Conservation (phyloP, 2,329 filamentous ascomycete species). For the Fusarium neocosmosporiellum region DNA sequence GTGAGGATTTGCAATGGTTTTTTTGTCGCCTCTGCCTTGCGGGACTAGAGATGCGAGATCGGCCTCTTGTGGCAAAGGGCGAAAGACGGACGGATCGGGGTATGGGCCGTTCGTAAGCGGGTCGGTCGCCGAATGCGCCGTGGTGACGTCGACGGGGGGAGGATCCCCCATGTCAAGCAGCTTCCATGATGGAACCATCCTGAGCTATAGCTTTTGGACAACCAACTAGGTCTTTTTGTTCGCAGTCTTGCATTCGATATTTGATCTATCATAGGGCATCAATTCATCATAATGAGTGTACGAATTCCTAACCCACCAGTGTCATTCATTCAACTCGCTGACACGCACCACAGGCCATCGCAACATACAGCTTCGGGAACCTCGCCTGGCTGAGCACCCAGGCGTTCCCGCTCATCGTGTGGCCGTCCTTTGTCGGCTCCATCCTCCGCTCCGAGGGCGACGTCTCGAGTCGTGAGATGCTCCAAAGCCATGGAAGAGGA, state of each 20-base stretch:
- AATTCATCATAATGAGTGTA: slow-evolving; percentile 34
- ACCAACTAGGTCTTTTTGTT: neutral
- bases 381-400: slow-evolving; percentile 63
- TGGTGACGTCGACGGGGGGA: slow-evolving; percentile 23
- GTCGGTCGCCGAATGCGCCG: neutral
- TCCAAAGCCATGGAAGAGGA: neutral
- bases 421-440: slow-evolving; percentile 59
- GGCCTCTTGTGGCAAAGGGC: slow-evolving; percentile 26
- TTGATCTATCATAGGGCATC: neutral
- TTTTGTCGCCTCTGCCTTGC: neutral
- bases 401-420: slow-evolving; percentile 59
- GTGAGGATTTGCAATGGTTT: slow-evolving; percentile 49
- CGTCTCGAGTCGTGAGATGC: slow-evolving; percentile 45
- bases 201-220: slow-evolving; percentile 1
- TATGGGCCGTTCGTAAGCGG: neutral
- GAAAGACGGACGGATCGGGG: slow-evolving; percentile 3
- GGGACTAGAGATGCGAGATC: slow-evolving; percentile 33
- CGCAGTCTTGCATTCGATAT: neutral
- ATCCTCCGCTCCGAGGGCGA: slow-evolving; percentile 53
- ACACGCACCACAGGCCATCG: slow-evolving; percentile 54
- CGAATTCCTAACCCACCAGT: neutral
- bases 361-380: slow-evolving; percentile 63
- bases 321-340: neutral
- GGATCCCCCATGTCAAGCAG: neutral
- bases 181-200: neutral